A percentile compares a stretch with the other conserved stretches of the same genome.
phyloP scores from a whole-genome alignment of 352 stramenopile species.

The Vaucheria bursata region DNA sequence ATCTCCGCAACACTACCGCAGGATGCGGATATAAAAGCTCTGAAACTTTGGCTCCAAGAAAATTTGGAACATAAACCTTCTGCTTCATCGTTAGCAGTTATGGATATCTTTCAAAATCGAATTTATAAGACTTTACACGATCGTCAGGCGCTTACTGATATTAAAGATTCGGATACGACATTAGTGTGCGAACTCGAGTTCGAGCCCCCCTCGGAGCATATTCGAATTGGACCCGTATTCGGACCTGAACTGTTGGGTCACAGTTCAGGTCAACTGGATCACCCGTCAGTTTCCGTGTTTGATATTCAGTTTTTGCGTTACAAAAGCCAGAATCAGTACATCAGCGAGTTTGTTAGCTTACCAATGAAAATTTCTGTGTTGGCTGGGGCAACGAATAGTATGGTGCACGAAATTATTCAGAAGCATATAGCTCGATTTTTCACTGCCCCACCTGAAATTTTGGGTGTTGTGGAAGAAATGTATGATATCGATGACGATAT shows the following conservation, averaged over 20 bases:
- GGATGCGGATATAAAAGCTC: conserved; percentile 13
- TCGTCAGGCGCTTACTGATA: conserved; percentile 52
- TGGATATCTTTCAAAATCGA: conserved; percentile 57
- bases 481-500: too few species aligned
- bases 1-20: conserved; percentile 24
- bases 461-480: too few species aligned
- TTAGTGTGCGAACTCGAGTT: conserved; percentile 77
- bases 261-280: too few species aligned
- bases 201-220: too few species aligned
- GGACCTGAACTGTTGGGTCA: too few species aligned
- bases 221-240: too few species aligned
- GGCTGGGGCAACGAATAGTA: conserved; percentile 56
- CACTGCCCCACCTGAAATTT: conserved; percentile 26
- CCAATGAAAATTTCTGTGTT: conserved; percentile 54
- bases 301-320: too few species aligned
- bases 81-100: conserved; percentile 48
- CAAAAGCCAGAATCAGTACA: too few species aligned
- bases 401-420: conserved; percentile 69
- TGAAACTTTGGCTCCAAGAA: conserved; percentile 31
- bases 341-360: too few species aligned
- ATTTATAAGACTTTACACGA: conserved; percentile 55
- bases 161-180: conserved; percentile 59
- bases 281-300: too few species aligned
- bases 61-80: conserved; percentile 11
- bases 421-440: conserved; percentile 66